Conservation (phyloP, 2,329 filamentous ascomycete species). For the Epicoccum sorghinum region DNA sequence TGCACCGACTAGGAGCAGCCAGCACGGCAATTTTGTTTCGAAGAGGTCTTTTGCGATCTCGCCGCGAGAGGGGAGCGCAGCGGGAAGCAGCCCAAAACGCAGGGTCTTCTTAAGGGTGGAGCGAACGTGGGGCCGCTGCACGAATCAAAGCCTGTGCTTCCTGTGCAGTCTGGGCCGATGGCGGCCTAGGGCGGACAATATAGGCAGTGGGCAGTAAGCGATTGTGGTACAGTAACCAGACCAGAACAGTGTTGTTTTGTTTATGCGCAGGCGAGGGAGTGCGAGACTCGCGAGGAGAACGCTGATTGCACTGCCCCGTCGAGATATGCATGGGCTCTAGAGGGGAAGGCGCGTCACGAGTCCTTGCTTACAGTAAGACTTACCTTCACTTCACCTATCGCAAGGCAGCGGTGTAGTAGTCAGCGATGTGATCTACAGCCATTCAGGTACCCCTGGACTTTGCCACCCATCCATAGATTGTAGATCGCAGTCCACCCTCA, state of each 20-base stretch:
- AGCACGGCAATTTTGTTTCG: constrained; percentile 4
- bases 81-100: constrained; percentile 3
- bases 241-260: too few relatives aligned
- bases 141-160: constrained; percentile 2
- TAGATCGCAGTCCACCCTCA: constrained; percentile 1
- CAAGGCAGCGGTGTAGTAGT: neutral
- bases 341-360: too few relatives aligned
- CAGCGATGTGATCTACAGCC: neutral
- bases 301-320: too few relatives aligned
- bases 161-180: neutral
- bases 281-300: too few relatives aligned
- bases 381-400: neutral
- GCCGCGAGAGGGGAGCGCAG: constrained; percentile 5
- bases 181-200: neutral
- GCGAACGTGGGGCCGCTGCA: constrained; percentile 4
- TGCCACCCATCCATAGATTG: neutral
- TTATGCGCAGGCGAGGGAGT: too few relatives aligned
- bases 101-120: constrained; percentile 14
- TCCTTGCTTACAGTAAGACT: neutral
- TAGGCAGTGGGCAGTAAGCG: neutral
- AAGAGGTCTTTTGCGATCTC: constrained; percentile 6
- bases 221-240: neutral
- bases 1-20: constrained; percentile 1
- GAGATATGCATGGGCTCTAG: too few relatives aligned
- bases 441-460: neutral